These are phyloP conservation scores for Russula brevipes DNA, from an alignment of 768 basidiomycete genomes.

Conservation along the genomic window DNA sequence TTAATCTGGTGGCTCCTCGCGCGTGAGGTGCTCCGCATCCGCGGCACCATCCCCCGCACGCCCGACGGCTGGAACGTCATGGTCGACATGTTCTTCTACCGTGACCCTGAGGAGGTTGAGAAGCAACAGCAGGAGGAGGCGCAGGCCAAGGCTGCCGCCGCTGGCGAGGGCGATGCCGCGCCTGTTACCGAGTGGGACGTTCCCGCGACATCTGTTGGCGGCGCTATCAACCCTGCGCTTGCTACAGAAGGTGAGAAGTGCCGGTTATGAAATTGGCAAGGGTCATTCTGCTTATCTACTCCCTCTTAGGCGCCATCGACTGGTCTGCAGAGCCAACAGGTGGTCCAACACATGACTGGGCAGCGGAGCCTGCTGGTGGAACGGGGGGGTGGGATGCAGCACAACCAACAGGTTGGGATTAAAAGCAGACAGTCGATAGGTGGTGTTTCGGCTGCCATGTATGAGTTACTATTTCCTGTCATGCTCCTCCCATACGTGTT, in stretches of 20 bases:
- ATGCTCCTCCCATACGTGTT: conserved; percentile 12
- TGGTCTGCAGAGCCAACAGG: conserved; percentile 34
- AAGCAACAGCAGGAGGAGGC: conserved; percentile 95
- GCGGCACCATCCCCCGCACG: conserved; percentile 89
- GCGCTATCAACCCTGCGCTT: conserved; percentile 72
- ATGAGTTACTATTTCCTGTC: conserved; percentile 13
- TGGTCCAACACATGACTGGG: conserved; percentile 27
- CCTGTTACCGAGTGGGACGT: conserved; percentile 71
- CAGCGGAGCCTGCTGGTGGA: conserved; percentile 30
- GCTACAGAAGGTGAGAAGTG: conserved; percentile 56
- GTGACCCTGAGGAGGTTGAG: conserved; percentile 98
- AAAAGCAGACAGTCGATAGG: conserved; percentile 9
- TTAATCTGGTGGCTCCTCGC: conserved; percentile 97
- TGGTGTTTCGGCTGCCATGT: conserved; percentile 17
- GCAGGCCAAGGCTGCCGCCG: conserved; percentile 68
- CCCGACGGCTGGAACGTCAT: conserved; percentile 95
- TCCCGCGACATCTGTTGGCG: conserved; percentile 58
- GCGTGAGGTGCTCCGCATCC: conserved; percentile 93
- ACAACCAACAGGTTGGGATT: conserved; percentile 23
- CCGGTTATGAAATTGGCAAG: conserved; percentile 12
- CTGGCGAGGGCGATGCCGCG: conserved; percentile 50
- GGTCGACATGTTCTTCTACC: conserved; percentile 99
- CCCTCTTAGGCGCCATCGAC: conserved; percentile 32
- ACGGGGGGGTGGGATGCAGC: conserved; percentile 20
- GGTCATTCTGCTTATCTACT: not conserved